Conservation (phyloP, 2,329 filamentous ascomycete genomes). For the Neophaeococcomyces mojaviensis region DNA sequence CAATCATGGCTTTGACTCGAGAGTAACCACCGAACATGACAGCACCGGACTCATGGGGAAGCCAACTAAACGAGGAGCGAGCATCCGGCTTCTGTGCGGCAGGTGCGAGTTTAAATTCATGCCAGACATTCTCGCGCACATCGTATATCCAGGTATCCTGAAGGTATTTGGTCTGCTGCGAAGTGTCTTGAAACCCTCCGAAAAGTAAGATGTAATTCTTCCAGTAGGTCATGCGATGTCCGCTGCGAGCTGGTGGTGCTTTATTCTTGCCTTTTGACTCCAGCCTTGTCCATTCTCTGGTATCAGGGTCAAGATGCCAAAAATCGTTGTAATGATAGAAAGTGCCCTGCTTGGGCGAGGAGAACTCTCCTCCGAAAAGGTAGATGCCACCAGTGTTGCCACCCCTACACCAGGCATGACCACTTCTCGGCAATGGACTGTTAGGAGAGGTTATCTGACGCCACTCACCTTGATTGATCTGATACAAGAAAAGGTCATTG, state of each 20-base stretch:
- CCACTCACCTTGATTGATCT: slow-evolving; percentile 85
- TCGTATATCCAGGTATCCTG: slow-evolving; percentile 95
- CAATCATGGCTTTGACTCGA: slow-evolving; percentile 64
- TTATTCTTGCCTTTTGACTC: slow-evolving; percentile 66
- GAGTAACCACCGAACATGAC: slow-evolving; percentile 93
- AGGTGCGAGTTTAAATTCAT: slow-evolving; percentile 64
- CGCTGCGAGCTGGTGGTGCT: slow-evolving; percentile 74
- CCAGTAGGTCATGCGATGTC: slow-evolving; percentile 92
- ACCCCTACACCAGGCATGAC: slow-evolving; percentile 89
- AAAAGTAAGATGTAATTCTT: slow-evolving; percentile 96
- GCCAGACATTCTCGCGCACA: slow-evolving; percentile 78
- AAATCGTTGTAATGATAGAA: slow-evolving; percentile 99
- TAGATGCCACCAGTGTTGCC: slow-evolving; percentile 81
- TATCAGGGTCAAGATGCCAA: slow-evolving; percentile 79
- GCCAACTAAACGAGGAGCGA: slow-evolving; percentile 80
- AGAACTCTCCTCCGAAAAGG: slow-evolving; percentile 91
- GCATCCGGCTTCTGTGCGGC: slow-evolving; percentile 79
- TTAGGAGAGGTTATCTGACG: slow-evolving; percentile 84
- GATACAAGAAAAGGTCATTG: slow-evolving; percentile 60
- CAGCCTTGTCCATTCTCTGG: slow-evolving; percentile 83
- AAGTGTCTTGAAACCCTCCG: slow-evolving; percentile 95
- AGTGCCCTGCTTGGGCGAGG: slow-evolving; percentile 90
- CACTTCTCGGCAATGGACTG: slow-evolving; percentile 78
- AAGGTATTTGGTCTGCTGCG: slow-evolving; percentile 87
- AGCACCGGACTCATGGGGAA: slow-evolving; percentile 84